Conservation (phyloP, 2,329 filamentous ascomycete genomes). For the Aureobasidium sp. region DNA sequence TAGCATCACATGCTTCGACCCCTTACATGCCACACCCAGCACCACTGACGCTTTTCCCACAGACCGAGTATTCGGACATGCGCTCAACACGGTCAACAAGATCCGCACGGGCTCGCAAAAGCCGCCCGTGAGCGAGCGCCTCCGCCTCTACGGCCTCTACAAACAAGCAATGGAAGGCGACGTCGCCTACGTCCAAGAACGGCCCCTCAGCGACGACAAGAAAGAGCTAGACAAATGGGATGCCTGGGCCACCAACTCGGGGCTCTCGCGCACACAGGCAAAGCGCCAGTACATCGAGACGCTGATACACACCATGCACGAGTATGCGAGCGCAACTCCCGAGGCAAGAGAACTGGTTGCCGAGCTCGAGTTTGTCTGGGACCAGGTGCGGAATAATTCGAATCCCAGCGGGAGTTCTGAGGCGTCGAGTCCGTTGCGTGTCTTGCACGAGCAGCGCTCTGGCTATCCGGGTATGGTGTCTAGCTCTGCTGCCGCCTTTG, state of each 20-base stretch:
- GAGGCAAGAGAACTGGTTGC: constrained; percentile 82
- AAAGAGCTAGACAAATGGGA: constrained; percentile 53
- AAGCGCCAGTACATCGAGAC: constrained; percentile 92
- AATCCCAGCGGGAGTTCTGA: constrained; percentile 8
- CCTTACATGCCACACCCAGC: not conserved
- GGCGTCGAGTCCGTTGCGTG: constrained; percentile 13
- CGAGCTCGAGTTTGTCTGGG: constrained; percentile 99
- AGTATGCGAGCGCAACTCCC: constrained; percentile 76
- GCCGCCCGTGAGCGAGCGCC: constrained; percentile 74
- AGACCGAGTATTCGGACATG: constrained; percentile 97
- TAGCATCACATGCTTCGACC: constrained; percentile 13
- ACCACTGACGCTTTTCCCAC: not conserved
- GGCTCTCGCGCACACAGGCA: constrained; percentile 79
- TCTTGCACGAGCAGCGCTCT: not conserved
- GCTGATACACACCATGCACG: constrained; percentile 93
- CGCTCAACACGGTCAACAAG: constrained; percentile 96
- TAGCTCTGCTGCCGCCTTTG: constrained; percentile 8
- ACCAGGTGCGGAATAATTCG: constrained; percentile 78
- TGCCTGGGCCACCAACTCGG: constrained; percentile 85
- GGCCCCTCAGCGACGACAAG: constrained; percentile 45
- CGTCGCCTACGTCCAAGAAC: constrained; percentile 87
- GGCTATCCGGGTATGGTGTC: constrained; percentile 7
- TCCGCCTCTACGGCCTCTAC: constrained; percentile 94
- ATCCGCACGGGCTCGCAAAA: constrained; percentile 89
- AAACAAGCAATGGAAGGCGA: constrained; percentile 99